Percentiles rank a stretch among this genome's conserved stretches.
Evolutionary conservation across 83 land plant genomes (phyloP).

Genomic region (Isoetes engelmannii): DNA sequence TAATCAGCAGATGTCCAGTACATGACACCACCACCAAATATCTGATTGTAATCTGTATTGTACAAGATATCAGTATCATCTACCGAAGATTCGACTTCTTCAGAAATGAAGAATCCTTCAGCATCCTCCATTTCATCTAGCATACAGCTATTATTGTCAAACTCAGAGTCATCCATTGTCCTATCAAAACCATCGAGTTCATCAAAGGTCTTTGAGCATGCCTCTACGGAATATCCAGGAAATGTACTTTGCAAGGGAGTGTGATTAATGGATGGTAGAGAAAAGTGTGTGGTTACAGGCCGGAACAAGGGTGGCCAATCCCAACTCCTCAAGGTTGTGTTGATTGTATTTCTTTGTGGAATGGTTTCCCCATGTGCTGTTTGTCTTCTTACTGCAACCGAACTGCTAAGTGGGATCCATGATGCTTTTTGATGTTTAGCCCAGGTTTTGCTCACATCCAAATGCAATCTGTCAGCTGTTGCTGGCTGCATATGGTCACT

Average conservation of each 20-base stretch:
- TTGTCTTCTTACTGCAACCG: slow-evolving; percentile 24
- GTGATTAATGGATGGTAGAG: slow-evolving; percentile 30
- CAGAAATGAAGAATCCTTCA: slow-evolving; percentile 62
- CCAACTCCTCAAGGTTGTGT: slow-evolving; percentile 39
- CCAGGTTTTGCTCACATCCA: slow-evolving; percentile 74
- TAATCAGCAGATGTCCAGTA: slow-evolving; percentile 91
- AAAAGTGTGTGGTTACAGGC: slow-evolving; percentile 32
- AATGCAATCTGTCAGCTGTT: slow-evolving; percentile 84
- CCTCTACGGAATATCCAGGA: slow-evolving; percentile 23
- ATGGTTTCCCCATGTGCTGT: slow-evolving; percentile 21
- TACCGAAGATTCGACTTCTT: slow-evolving; percentile 50
- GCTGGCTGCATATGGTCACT: slow-evolving; percentile 48
- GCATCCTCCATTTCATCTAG: slow-evolving; percentile 55
- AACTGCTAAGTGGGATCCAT: slow-evolving; percentile 36
- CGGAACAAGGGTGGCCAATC: slow-evolving; percentile 62
- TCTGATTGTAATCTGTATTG: slow-evolving; percentile 66
- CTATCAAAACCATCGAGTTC: slow-evolving; percentile 40
- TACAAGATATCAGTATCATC: slow-evolving; percentile 24
- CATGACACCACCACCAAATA: slow-evolving; percentile 98
- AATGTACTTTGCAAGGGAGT: slow-evolving; percentile 39
- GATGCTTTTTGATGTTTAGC: slow-evolving; percentile 46
- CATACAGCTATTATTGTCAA: slow-evolving; percentile 30
- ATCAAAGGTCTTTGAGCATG: slow-evolving; percentile 28
- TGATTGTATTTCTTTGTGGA: slow-evolving; percentile 18
- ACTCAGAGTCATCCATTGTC: slow-evolving; percentile 39